Base-by-base conservation (phyloP, 148 eudicot genomes). In the Rhododendron ovatum region DNA sequence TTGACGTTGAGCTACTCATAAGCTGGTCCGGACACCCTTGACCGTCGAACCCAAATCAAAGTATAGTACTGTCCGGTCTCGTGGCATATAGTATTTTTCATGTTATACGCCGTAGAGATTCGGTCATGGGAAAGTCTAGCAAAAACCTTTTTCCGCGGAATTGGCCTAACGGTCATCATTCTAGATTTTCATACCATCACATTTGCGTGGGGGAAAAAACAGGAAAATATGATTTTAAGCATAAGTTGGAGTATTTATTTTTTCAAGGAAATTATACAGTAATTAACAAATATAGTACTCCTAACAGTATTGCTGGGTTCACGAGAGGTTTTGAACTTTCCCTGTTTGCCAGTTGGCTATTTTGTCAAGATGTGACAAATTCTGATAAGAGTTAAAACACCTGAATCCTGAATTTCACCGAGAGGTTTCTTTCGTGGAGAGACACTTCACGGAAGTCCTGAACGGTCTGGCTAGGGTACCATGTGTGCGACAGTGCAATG, bases 311-410 rank as follows among this genome's bases (percentile, higher is more conserved):
- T 57, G 63, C 18, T 57, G 1, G 18, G 63, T 57, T 24, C 63
- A 57, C 1, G 18, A 4, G 63, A 41, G 45, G 37, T 65, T 63
- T 33, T 12, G 11, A 26, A 53, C 63, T 79, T 57, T 65, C 78
- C 50, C 51, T 51, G 51, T 81, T 63, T 74, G 50, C 69, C 86
- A 81, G 57, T 80, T 80, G 84, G 77, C 55, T 45, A 78, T 55
- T 78, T 15, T 59, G 83, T 78, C 83, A 28, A 47, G 59, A 41
- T 78, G 78, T n/a, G 2, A 2, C 55, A 3, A 59, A 8, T 50
- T 39, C 45, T 35, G 80, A 77, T 77, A 48, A 48, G 37, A 41
- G 3, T 15, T n/a, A 24, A 48, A 59, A 5, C n/a, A 43, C 55
- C 41, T 9, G 81, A 47, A 8, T 57, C 55, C 26, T 28, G 28